Conservation (phyloP, 306 rosid genomes). For the Macrotyloma uniflorum region DNA sequence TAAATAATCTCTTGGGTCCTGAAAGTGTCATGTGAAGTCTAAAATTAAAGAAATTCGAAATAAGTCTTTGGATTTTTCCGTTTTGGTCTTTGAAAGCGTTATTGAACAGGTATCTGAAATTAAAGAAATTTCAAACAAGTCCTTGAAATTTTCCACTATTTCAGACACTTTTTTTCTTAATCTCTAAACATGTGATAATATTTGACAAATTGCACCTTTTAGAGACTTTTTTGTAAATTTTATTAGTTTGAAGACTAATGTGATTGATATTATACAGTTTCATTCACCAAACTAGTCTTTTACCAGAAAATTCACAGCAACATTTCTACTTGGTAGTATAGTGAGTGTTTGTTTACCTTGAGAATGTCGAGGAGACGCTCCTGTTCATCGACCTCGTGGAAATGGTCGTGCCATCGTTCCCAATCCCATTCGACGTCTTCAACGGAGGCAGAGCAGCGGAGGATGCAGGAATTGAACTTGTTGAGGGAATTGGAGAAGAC, state of each 20-base stretch:
- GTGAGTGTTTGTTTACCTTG: not conserved
- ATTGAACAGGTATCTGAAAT: no score
- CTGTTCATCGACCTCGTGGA: not conserved
- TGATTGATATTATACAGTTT: no score
- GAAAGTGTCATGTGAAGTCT: not conserved
- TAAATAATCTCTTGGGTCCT: not conserved
- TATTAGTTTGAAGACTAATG: not conserved
- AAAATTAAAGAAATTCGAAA: not conserved
- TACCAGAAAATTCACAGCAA: not conserved
- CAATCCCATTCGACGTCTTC: constrained; percentile 7
- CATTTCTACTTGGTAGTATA: not conserved
- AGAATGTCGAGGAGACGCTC: not conserved
- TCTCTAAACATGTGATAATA: no score
- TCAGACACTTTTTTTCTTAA: no score
- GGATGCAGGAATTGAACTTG: not conserved
- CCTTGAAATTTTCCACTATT: not conserved
- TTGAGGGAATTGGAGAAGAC: not conserved
- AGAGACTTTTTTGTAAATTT: not conserved
- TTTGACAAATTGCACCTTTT: not conserved
- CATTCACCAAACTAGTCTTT: no score
- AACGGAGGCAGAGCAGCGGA: not conserved
- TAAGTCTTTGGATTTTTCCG: not conserved
- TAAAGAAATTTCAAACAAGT: not conserved
- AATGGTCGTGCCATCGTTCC: not conserved
- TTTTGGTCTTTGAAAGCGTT: not conserved